Base-by-base conservation (phyloP, 805 yeast species). In the Metschnikowia reukaufii region DNA sequence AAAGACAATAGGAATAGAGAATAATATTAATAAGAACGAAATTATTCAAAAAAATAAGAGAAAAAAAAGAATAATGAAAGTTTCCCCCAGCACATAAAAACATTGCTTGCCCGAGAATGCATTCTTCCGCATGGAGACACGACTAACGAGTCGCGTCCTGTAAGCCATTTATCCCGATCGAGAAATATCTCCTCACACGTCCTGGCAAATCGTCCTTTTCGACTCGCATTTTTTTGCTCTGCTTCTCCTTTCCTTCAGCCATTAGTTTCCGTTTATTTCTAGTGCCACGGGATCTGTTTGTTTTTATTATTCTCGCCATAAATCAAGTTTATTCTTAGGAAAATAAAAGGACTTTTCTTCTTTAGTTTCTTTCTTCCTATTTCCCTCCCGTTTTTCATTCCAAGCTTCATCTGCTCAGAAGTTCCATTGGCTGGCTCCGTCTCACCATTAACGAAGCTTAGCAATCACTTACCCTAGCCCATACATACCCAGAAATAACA, bases 61-160 rank as follows among this genome's bases (percentile, higher is more conserved):
- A n/a, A n/a, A n/a, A n/a, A n/a, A n/a, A n/a, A n/a, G n/a, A n/a
- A n/a, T n/a, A n/a, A n/a, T n/a, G n/a, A n/a, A n/a, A n/a, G n/a
- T n/a, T n/a, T n/a, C n/a, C n/a, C n/a, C n/a, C n/a, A n/a, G n/a
- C n/a, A n/a, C 29, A 25, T 9, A 25, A 25, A 13, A 25, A 3
- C 12, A 9, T 25, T 25, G 29, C 29, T 25, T 25, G 12, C 29
- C 29, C 3, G 5, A 25, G 12, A 25, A 13, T 25, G 29, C 29
- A 25, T 25, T 25, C 29, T 25, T 25, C 29, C 29, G 29, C 29
- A 25, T 25, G 29, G 29, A 9, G 12, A 13, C 8, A 9, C 12
- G 2, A 25, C 29, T 25, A 25, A 9, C 36, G 36, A 19, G 50
- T 37, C 54, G 53, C 53, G 53, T 50, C 49, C 54, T 50, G 54